Percentiles rank a stretch among this genome's conserved stretches.
These are phyloP conservation scores for Byssothecium circinans DNA, from an alignment of 2,329 filamentous ascomycete genomes.

Conservation along the genomic window DNA sequence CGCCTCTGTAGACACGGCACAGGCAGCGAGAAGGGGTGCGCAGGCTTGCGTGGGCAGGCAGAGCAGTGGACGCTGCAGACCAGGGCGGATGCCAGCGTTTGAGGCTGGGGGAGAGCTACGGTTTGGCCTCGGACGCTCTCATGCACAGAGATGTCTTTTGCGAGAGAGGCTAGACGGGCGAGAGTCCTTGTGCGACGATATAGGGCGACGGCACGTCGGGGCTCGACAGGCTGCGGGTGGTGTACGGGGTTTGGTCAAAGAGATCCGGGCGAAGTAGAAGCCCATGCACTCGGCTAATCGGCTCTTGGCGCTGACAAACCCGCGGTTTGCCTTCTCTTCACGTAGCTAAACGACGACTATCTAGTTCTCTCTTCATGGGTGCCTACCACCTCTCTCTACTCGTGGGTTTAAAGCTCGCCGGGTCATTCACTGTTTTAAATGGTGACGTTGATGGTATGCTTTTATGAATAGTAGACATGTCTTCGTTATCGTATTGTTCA, in stretches of 20 bases:
- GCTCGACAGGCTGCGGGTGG: conserved; percentile 29
- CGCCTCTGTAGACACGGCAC: conserved; percentile 23
- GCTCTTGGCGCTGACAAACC: background rate
- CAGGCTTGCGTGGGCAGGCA: conserved; percentile 21
- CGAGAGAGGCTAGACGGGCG: conserved; percentile 18
- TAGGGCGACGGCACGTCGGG: conserved; percentile 33
- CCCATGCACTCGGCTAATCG: background rate
- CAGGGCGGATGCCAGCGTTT: conserved; percentile 30
- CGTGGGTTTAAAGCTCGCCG: too few species aligned
- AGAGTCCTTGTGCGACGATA: conserved; percentile 36
- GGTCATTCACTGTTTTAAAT: too few species aligned
- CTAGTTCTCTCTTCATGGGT: too few species aligned
- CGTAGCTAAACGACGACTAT: too few species aligned
- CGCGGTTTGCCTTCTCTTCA: background rate
- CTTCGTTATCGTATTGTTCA: too few species aligned
- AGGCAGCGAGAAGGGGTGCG: conserved; percentile 11
- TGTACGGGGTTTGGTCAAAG: conserved; percentile 28
- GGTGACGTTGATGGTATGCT: too few species aligned
- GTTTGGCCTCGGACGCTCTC: conserved; percentile 26
- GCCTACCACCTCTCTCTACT: too few species aligned
- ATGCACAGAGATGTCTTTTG: conserved; percentile 24
- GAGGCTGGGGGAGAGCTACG: conserved; percentile 24
- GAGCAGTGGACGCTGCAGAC: conserved; percentile 15
- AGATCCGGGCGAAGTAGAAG: conserved; percentile 12
- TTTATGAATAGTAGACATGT: too few species aligned